Base-by-base conservation (phyloP, 352 stramenopile species). In the Phytophthora citrophthora region DNA sequence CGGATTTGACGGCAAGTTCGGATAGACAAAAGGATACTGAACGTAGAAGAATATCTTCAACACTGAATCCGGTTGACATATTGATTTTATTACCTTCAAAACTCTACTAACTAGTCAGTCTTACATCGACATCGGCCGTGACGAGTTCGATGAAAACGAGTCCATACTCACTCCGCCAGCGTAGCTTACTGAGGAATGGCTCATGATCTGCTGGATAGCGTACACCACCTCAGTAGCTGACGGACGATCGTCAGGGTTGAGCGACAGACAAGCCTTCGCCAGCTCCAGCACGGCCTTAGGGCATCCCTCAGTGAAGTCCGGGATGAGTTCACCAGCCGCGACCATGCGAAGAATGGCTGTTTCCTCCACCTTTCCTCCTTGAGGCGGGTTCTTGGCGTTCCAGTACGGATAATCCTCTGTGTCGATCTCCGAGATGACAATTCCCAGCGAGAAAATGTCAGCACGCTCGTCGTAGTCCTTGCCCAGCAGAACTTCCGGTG, bases 1-100 rank as follows among this genome's bases (percentile, higher is more conserved):
- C 23, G 93, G 93, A 48, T 99, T 99, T 77, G 97, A 99, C 69
- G 96, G 96, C 66, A 97, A 99, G 54, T 99, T 98, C 63, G 86
- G 79, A 43, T 94, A 84, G 48, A 63, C 24, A 24, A 38, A 51
- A 38, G 31, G 45, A 44, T 46, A 47, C 18, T 27, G n/a, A 29
- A 10, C 18, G 18, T 11, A 13, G 31, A n/a, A 11, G 11, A 13
- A n/a, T 27, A 24, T 27, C 38, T 55, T 54, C 39, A 57, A 64
- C 47, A 55, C 54, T 46, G 63, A 46, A 41, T 40, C 24, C 41
- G 38, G 11, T 60, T 54, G 45, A 18, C 34, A 48, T 64, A 48
- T 45, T 54, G 55, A 55, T 47, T 48, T 40, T 64, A 55, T 46
- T 40, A 47, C 16, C 24, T 40, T 61, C 61, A 58, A 70, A 70